phyloP scores from a whole-genome alignment of 768 basidiomycete species.

The Gymnopilus junonius region DNA sequence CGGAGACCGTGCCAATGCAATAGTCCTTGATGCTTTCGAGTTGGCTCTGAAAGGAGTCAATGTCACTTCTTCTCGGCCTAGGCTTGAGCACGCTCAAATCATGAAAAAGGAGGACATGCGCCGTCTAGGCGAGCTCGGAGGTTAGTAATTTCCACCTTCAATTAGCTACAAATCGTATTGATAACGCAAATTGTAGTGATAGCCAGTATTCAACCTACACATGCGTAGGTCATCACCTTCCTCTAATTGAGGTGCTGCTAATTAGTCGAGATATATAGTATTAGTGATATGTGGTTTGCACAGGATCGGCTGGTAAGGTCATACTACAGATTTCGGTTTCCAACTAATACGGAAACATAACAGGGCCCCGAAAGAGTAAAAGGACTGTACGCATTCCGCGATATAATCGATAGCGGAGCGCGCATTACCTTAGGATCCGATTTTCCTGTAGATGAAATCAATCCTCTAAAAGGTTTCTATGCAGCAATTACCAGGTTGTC shows the following conservation, averaged over 20 bases:
- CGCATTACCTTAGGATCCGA: conserved; percentile 84
- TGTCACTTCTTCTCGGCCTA: conserved; percentile 68
- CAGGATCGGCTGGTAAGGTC: conserved; percentile 72
- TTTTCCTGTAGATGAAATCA: conserved; percentile 87
- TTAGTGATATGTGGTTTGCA: conserved; percentile 90
- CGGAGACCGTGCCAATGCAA: conserved; percentile 84
- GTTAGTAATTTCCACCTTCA: conserved; percentile 38
- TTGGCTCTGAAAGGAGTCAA: conserved; percentile 60
- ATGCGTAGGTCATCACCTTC: conserved; percentile 57
- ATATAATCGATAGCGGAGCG: conserved; percentile 64
- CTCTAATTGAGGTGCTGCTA: background rate
- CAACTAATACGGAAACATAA: conserved; percentile 6
- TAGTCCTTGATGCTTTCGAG: conserved; percentile 86
- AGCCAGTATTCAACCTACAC: conserved; percentile 89
- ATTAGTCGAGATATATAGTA: conserved; percentile 38
- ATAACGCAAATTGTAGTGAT: conserved; percentile 58
- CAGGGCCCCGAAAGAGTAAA: conserved; percentile 86
- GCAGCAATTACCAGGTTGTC: conserved; percentile 81
- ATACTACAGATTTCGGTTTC: background rate
- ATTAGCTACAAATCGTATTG: conserved; percentile 3
- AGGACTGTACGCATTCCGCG: conserved; percentile 85
- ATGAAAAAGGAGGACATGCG: conserved; percentile 73
- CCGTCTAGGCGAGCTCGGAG: conserved; percentile 78
- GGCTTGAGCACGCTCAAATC: conserved; percentile 92
- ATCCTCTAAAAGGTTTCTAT: conserved; percentile 85